Evolutionary conservation across 2,329 filamentous ascomycete species (phyloP), one percentile per base, ranked within the genome.

Genomic region (Trichoderma polysporum): DNA sequence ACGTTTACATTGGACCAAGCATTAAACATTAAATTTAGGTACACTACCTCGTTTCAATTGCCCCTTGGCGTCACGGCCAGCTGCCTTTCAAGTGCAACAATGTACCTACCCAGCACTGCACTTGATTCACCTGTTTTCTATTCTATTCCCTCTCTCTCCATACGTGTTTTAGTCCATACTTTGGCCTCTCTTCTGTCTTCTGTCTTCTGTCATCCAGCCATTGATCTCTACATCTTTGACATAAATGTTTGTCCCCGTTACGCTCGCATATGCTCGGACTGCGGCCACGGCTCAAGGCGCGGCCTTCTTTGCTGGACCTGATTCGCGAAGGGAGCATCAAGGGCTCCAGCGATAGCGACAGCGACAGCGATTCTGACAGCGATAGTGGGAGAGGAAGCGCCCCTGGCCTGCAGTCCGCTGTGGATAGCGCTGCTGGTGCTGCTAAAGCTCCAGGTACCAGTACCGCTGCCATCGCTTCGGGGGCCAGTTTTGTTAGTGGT

Each of bases 301-400:
- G 83, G 77, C 83, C 81, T 72, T 85, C 83, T 69, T 76, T 86
- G 71, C 80, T 86, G 76, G 84, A 86, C 69, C 79, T 86, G 68
- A 76, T 83, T 70, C 78, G 79, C 68, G 73, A 77, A 71, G 73
- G 74, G 73, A 77, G 73, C 73, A 72, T 73, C 72, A 71, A 71
- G 67, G 71, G 70, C 68, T 70, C 66, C 50, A 67, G 69, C 31
- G 29, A 33, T 37, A 53, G 37, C 61, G 45, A 64, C 35, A 31
- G 65, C 60, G 49, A 31, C 39, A 41, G 53, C 39, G 62, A 68
- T 41, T 49, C 39, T 62, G 61, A 66, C 60, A 41, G 56, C 31
- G 35, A 59, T 4, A 13, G 6, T 22, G 29, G 27, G 39, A 60
- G 66, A 66, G 63, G 19, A 22, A 29, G 13, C 7, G 35, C 58